Percentiles rank a stretch among this genome's conserved stretches.
phyloP scores from a whole-genome alignment of 176 grass and related monocot genomes.

The Triticum monococcum region DNA sequence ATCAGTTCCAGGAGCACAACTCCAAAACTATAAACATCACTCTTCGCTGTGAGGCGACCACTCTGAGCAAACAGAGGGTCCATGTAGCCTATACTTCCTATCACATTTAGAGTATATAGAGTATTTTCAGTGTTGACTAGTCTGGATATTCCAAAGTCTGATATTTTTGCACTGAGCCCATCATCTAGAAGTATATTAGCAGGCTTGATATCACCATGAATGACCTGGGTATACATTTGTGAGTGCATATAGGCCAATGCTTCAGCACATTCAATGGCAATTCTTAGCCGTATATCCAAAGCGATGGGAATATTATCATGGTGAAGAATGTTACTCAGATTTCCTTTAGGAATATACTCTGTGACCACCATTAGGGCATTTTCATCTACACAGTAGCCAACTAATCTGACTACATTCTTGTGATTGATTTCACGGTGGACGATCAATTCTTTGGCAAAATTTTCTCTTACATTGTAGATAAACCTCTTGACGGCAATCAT shows the following conservation, averaged over 20 bases:
- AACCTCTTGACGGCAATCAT: conserved; percentile 16
- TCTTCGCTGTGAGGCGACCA: too few relatives aligned
- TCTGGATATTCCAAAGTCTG: conserved; percentile 24
- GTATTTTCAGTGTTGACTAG: not conserved
- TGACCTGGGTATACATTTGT: conserved; percentile 16
- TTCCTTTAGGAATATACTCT: conserved; percentile 1
- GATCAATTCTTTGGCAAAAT: conserved; percentile 5
- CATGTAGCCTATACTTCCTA: too few relatives aligned
- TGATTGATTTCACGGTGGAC: conserved; percentile 25
- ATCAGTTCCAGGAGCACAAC: not conserved
- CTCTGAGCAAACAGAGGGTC: too few relatives aligned
- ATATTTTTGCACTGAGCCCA: not conserved
- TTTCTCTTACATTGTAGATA: not conserved
- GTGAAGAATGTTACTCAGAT: not conserved
- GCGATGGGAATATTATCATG: not conserved
- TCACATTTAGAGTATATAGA: not conserved
- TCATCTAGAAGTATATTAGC: conserved; percentile 16
- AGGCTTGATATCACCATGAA: conserved; percentile 25
- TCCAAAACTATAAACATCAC: too few relatives aligned
- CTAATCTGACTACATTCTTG: not conserved
- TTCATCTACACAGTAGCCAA: not conserved
- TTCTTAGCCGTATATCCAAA: not conserved
- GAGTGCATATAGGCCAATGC: conserved; percentile 17
- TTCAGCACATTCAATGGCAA: not conserved
- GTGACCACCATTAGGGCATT: not conserved